Base-by-base conservation (phyloP, 805 yeast genomes). In the Saccharomycopsis sp. region DNA sequence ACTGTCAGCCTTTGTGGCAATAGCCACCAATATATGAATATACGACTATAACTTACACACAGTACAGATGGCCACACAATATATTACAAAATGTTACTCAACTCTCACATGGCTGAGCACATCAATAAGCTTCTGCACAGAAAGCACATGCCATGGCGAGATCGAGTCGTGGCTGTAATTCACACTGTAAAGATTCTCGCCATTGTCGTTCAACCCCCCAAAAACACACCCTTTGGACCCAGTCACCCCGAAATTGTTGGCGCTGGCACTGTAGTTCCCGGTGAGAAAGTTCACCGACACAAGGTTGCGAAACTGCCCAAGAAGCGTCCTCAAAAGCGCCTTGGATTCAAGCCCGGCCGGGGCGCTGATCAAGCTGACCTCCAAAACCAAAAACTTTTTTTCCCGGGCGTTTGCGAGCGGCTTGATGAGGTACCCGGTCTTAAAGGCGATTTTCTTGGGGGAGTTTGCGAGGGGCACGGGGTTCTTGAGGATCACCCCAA, bases 121-220 rank as follows among this genome's bases (percentile, higher is more conserved):
- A 53, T 77, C 81, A 65, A 87, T 69, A 62, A 81, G 74, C 64
- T 83, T 85, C 34, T 80, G 75, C 9, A 88, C 94, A 0, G 90
- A 83, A 14, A 79, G 70, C 23, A 87, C 77, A 67, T 88, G 92
- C 85, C 91, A 85, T 24, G 95, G 95, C 1, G 83, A 73, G 44
- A 83, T 70, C 0, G 79, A 71, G 14, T 68, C 67, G 2, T 63
- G 52, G 40, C 52, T 34, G 34, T 34, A 20, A 20, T 18, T 50
- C 18, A 15, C 16, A 50, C 47, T 24, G 51, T 50, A 50, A 14
- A 44, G 15, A 20, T 34, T 56, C 15, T 59, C 48, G 3, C 48
- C 40, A 15, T 37, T 40, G 14, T 34, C 57, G 23, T 50, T 41
- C 12, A 18, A n/a, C 3, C 29, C 21, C 65, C 3, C 69, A 29